Percentiles rank a stretch among this genome's conserved stretches.
These are phyloP conservation scores for Arthrinium phaeospermum DNA, from an alignment of 2,329 filamentous ascomycete species.

Conservation along the genomic window DNA sequence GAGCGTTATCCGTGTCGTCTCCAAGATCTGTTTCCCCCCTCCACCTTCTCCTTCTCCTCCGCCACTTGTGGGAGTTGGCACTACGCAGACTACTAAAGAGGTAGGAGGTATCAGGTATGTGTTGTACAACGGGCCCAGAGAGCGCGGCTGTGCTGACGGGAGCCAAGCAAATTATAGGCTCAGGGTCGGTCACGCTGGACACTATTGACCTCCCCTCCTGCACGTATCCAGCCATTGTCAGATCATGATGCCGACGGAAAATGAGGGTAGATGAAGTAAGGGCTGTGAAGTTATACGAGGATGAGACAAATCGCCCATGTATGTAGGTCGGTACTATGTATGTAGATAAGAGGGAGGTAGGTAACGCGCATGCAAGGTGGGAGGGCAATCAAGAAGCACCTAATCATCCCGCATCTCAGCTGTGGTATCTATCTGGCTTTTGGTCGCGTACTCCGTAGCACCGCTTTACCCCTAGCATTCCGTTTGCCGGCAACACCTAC, in stretches of 20 bases:
- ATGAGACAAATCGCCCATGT: constrained; percentile 1
- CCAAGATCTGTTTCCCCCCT: not conserved
- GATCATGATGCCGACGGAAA: not conserved
- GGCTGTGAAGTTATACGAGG: constrained; percentile 1
- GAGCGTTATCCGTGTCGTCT: constrained; percentile 5
- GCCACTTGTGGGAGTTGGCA: constrained; percentile 8
- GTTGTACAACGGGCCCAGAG: constrained; percentile 8
- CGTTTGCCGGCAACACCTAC: constrained; percentile 7
- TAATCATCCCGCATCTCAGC: constrained; percentile 15
- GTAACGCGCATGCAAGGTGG: not conserved
- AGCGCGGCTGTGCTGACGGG: constrained; percentile 5
- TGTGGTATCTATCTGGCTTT: not conserved
- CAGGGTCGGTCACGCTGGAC: not conserved
- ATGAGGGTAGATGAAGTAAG: not conserved
- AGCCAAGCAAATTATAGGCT: not conserved
- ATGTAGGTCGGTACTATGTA: not conserved
- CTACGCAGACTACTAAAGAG: not conserved
- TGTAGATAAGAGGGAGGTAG: not conserved
- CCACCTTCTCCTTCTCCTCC: not conserved
- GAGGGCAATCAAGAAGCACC: constrained; percentile 5
- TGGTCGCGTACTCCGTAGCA: constrained; percentile 1
- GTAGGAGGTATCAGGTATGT: constrained; percentile 6
- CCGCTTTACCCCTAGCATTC: not conserved
- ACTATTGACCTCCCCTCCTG: constrained; percentile 3
- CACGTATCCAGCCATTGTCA: constrained; percentile 13